Conservation (phyloP, 768 basidiomycete genomes). For the Leccinum incarnatum region DNA sequence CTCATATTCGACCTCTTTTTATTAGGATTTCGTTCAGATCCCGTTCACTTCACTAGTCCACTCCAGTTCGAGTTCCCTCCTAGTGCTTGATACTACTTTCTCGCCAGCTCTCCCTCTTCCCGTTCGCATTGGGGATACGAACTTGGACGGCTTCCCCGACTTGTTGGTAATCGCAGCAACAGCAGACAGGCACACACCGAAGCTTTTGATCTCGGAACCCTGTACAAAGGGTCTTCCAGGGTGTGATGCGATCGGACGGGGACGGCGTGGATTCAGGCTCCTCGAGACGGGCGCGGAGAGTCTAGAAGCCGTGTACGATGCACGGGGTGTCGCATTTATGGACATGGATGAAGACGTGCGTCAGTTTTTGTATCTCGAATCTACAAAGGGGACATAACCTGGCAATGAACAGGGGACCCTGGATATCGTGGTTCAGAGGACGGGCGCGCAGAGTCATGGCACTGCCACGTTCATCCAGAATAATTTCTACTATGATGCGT, state of each 20-base stretch:
- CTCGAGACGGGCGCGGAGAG: slow-evolving; percentile 56
- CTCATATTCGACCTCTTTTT: background rate
- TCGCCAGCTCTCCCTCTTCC: slow-evolving; percentile 70
- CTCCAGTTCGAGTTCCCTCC: slow-evolving; percentile 48
- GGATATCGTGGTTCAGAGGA: slow-evolving; percentile 89
- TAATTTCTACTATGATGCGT: slow-evolving; percentile 97
- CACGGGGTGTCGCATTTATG: slow-evolving; percentile 71
- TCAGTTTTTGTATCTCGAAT: slow-evolving; percentile 9
- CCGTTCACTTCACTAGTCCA: slow-evolving; percentile 62
- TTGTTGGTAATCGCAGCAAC: slow-evolving; percentile 57
- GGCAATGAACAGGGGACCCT: slow-evolving; percentile 65
- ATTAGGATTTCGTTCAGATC: slow-evolving; percentile 68
- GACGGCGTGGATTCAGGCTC: slow-evolving; percentile 63
- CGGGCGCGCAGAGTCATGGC: slow-evolving; percentile 61
- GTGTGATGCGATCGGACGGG: slow-evolving; percentile 48
- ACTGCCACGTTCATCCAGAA: slow-evolving; percentile 86
- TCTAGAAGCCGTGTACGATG: slow-evolving; percentile 72
- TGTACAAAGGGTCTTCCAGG: slow-evolving; percentile 57
- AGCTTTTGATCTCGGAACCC: slow-evolving; percentile 60
- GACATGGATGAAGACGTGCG: slow-evolving; percentile 96
- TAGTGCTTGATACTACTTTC: slow-evolving; percentile 67
- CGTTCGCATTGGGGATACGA: slow-evolving; percentile 82
- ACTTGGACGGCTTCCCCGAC: slow-evolving; percentile 95
- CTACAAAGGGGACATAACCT: background rate
- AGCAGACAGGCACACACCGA: slow-evolving; percentile 49